Evolutionary conservation across 139 green algal species (phyloP).

Genomic region (Chlorella vulgaris): DNA sequence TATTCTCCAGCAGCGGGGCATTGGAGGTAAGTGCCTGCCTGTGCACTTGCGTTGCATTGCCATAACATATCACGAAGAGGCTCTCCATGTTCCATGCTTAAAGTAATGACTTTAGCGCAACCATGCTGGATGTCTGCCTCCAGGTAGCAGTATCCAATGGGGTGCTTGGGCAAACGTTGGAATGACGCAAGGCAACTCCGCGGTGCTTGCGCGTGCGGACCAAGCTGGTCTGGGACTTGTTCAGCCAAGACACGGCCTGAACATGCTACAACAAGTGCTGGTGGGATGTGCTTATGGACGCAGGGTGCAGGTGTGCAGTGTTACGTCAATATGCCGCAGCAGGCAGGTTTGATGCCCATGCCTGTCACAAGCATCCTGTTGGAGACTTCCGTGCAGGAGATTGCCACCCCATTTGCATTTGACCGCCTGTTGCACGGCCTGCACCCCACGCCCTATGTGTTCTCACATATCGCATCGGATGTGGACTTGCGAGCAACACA

Average conservation of each 20-base stretch:
- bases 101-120: too few species aligned
- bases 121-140: too few species aligned
- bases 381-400: background rate
- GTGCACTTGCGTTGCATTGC: background rate
- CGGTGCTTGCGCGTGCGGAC: background rate
- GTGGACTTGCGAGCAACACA: background rate
- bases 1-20: background rate
- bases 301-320: background rate
- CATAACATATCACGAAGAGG: background rate
- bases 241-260: background rate
- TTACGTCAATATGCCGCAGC: too few species aligned
- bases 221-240: background rate
- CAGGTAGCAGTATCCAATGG: conserved; percentile 68
- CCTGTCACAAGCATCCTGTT: background rate
- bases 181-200: conserved; percentile 51
- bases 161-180: conserved; percentile 72
- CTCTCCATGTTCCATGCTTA: too few species aligned
- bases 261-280: background rate
- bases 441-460: background rate
- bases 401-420: conserved; percentile 9
- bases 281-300: too few species aligned
- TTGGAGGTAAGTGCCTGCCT: conserved; percentile 15
- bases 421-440: background rate
- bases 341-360: too few species aligned
- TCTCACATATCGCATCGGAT: background rate